Base-by-base conservation (phyloP, 202 grass and related monocot genomes). In the Zizania palustris region DNA sequence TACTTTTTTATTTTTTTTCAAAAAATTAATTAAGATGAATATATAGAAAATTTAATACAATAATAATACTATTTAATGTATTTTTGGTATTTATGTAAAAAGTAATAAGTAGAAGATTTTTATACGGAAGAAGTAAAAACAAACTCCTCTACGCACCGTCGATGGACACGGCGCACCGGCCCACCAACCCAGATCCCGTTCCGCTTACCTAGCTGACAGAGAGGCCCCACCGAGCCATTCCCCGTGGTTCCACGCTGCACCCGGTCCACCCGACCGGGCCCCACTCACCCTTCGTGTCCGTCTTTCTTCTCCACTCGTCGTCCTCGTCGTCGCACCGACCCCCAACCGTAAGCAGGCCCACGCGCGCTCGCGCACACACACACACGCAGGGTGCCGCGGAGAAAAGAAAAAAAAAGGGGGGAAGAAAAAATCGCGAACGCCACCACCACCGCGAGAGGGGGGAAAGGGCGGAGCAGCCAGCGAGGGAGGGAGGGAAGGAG, bases 391-490 rank as follows among this genome's bases (percentile, higher is more conserved):
- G 9, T n/a, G 60, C 45, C 46, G 21, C 3, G 63, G 20, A 37
- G 58, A 11, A 4, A 61, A 10, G 6, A 5, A 9, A 39, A 0
- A 20, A 2, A 12, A 65, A 18, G 21, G 19, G 35, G 2, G 3
- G 7, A 44, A 16, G 28, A 48, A 51, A 72, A 33, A 18, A 36
- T 60, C 64, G 19, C 63, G n/a, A 60, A 10, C 79, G n/a, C 66
- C 69, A 7, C 20, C 76, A 54, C 50, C 50, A 6, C 19, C 4
- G 46, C 46, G 49, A 14, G 5, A 43, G 12, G 28, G 54, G 6
- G 28, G 51, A 15, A 11, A 1, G 13, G 46, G 11, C 1, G 36
- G 42, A 1, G 77, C 5, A 13, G 13, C 46, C 3, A 6, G 2
- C 35, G 20, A 40, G 55, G 6, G 33, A 44, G 11, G 18, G 1